Conservation (phyloP, 2,329 filamentous ascomycete genomes). For the Cytospora paraplurivora region DNA sequence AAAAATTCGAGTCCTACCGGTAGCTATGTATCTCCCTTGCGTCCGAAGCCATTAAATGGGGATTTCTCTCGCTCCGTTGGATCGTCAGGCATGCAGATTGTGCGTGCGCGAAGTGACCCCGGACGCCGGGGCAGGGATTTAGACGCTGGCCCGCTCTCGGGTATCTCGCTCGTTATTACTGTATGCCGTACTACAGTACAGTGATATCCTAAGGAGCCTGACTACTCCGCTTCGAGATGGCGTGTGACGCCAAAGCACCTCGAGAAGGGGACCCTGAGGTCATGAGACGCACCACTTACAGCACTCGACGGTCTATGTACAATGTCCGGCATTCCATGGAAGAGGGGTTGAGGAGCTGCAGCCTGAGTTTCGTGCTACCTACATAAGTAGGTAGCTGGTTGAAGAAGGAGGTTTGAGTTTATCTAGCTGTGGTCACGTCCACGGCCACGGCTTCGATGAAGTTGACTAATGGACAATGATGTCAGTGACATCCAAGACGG, state of each 20-base stretch:
- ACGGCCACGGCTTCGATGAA: background rate
- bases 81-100: background rate
- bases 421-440: background rate
- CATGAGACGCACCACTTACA: conserved; percentile 1
- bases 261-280: conserved; percentile 4
- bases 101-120: background rate
- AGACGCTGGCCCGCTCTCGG: background rate
- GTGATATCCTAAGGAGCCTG: background rate
- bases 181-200: background rate
- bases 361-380: background rate
- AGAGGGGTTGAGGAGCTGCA: background rate
- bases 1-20: no score
- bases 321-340: background rate
- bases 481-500: background rate
- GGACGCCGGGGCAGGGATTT: background rate
- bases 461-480: background rate
- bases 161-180: background rate
- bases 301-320: background rate
- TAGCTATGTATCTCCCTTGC: background rate
- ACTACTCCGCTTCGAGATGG: conserved; percentile 2
- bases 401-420: background rate
- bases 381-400: background rate
- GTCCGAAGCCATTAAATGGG: background rate
- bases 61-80: background rate
- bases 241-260: conserved; percentile 1